phyloP scores from a whole-genome alignment of 169 alveolate genomes.

The Eimeria praecox region DNA sequence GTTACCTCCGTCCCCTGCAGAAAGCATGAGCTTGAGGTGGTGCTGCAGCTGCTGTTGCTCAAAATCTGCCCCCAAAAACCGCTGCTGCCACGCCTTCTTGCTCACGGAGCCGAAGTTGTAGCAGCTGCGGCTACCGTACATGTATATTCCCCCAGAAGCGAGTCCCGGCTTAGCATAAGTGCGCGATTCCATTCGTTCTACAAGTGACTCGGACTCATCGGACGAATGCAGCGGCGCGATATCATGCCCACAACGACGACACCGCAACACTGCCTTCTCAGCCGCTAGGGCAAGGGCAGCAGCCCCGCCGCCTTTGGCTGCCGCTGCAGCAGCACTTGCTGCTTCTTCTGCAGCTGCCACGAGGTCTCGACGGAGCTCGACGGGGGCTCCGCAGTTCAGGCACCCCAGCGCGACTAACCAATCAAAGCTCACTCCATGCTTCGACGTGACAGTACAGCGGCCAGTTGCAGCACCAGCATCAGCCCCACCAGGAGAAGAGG shows the following conservation, averaged over 20 bases:
- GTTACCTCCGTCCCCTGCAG: constrained; percentile 80
- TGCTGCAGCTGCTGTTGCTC: constrained; percentile 71
- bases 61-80: constrained; percentile 65
- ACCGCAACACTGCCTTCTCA: constrained; percentile 7
- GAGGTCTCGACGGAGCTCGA: constrained; percentile 11
- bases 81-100: constrained; percentile 78
- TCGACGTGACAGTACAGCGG: constrained; percentile 8
- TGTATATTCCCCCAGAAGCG: constrained; percentile 16
- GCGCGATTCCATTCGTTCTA: constrained; percentile 39
- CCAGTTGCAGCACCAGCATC: not conserved
- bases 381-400: constrained; percentile 75
- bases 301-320: not conserved
- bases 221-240: constrained; percentile 66
- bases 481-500: not conserved
- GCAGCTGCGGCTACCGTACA: constrained; percentile 69
- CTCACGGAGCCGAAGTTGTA: constrained; percentile 42
- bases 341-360: constrained; percentile 35
- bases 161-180: not conserved
- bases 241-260: constrained; percentile 69
- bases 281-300: not conserved
- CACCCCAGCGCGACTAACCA: constrained; percentile 80
- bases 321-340: not conserved
- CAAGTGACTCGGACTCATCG: constrained; percentile 65
- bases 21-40: constrained; percentile 82
- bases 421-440: constrained; percentile 50